phyloP scores from a whole-genome alignment of 768 basidiomycete genomes.

The Chlorophyllum brunneum region DNA sequence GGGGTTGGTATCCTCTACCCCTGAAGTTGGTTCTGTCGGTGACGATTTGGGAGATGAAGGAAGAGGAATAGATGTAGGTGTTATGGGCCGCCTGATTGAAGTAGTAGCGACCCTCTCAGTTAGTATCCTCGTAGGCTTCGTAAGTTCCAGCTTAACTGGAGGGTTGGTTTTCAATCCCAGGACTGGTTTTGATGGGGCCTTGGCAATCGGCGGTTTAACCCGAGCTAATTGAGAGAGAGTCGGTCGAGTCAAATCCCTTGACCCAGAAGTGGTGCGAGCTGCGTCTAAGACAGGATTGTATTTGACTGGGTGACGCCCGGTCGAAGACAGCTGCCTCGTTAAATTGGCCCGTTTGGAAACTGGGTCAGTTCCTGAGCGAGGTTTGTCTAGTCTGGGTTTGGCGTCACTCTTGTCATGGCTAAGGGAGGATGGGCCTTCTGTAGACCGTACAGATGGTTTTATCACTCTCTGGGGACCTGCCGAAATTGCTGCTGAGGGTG shows the following conservation, averaged over 20 bases:
- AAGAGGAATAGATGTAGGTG: slow-evolving; percentile 31
- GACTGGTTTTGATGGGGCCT: slow-evolving; percentile 11
- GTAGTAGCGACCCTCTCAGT: slow-evolving; percentile 11
- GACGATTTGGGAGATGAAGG: slow-evolving; percentile 30
- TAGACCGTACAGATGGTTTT: neutral
- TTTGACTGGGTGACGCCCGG: neutral
- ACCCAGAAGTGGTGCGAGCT: neutral
- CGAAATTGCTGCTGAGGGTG: too few species aligned
- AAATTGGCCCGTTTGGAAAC: too few species aligned
- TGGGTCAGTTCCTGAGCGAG: too few species aligned
- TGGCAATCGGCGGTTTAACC: slow-evolving; percentile 16
- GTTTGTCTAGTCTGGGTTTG: neutral
- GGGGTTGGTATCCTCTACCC: neutral
- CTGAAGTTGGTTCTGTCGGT: neutral
- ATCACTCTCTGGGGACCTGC: slow-evolving; percentile 11
- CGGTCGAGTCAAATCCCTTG: slow-evolving; percentile 20
- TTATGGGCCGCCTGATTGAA: slow-evolving; percentile 18
- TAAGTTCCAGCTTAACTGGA: neutral
- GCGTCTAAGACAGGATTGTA: neutral
- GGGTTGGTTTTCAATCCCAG: slow-evolving; percentile 9
- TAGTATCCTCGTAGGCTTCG: neutral
- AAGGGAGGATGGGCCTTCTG: neutral
- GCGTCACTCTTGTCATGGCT: neutral
- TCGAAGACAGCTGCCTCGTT: neutral
- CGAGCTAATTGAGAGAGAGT: slow-evolving; percentile 27